Evolutionary conservation across 2,329 filamentous ascomycete species (phyloP).

Genomic region (Westerdykella ornata): DNA sequence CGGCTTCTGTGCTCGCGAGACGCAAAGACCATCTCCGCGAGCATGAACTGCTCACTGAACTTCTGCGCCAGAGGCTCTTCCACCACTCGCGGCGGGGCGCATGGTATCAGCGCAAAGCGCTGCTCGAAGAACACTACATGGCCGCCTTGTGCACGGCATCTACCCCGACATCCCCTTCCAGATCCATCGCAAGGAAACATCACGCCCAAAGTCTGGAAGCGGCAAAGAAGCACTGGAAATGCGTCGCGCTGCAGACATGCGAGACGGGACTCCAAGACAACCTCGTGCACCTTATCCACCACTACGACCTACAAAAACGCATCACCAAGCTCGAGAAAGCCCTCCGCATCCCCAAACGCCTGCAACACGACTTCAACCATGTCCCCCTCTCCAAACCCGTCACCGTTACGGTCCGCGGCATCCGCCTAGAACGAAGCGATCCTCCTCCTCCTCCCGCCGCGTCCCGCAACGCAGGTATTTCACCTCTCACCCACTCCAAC

Average conservation of each 20-base stretch:
- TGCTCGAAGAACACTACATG: constrained; percentile 96
- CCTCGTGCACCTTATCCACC: constrained; percentile 84
- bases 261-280: constrained; percentile 80
- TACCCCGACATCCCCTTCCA: constrained; percentile 25
- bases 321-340: constrained; percentile 84
- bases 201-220: constrained; percentile 40
- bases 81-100: constrained; percentile 76
- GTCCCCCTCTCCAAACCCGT: constrained; percentile 68
- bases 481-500: constrained; percentile 32
- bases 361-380: constrained; percentile 90
- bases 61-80: constrained; percentile 76
- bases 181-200: constrained; percentile 16
- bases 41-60: constrained; percentile 63
- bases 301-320: constrained; percentile 90
- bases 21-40: constrained; percentile 76
- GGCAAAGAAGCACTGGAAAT: constrained; percentile 78
- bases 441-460: constrained; percentile 28
- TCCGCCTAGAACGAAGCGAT: constrained; percentile 63
- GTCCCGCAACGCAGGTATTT: constrained; percentile 38
- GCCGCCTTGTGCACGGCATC: constrained; percentile 34
- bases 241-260: constrained; percentile 69
- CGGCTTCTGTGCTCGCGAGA: constrained; percentile 67
- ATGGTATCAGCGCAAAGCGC: constrained; percentile 93
- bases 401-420: constrained; percentile 69
- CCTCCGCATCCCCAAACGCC: constrained; percentile 72